Percentiles rank a stretch among this genome's conserved stretches.
These are phyloP conservation scores for Trifolium fragiferum DNA, from an alignment of 306 rosid species.

Conservation along the genomic window DNA sequence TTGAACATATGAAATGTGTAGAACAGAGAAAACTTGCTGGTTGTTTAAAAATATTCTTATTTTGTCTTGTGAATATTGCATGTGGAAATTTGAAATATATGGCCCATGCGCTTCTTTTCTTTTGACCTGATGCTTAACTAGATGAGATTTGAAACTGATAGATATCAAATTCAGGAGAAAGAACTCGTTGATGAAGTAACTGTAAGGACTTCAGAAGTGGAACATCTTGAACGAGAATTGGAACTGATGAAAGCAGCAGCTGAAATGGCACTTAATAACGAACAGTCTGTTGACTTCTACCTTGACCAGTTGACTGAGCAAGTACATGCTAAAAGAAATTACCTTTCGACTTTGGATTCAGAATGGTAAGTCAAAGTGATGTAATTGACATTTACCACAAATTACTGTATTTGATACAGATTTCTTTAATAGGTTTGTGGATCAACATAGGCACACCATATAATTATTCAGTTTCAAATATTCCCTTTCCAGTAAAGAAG, in stretches of 20 bases:
- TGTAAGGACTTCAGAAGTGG: conserved; percentile 52
- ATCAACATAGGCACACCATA: conserved; percentile 4
- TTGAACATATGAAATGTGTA: conserved; percentile 35
- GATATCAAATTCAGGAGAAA: conserved; percentile 55
- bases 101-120: conserved; percentile 19
- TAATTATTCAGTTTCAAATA: conserved; percentile 19
- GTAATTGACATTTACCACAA: conserved; percentile 20
- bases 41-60: conserved; percentile 13
- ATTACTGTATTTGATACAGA: conserved; percentile 6
- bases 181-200: conserved; percentile 45
- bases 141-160: conserved; percentile 43
- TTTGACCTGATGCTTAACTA: conserved; percentile 42
- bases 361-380: conserved; percentile 56
- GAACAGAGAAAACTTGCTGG: conserved; percentile 21
- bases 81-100: conserved; percentile 11
- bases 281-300: conserved; percentile 65
- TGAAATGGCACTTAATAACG: conserved; percentile 56
- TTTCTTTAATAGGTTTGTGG: conserved; percentile 3
- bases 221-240: conserved; percentile 69
- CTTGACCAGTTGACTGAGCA: conserved; percentile 59
- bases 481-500: not conserved
- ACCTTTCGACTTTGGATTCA: conserved; percentile 59
- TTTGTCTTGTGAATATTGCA: not conserved
- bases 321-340: conserved; percentile 50
- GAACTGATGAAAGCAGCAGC: conserved; percentile 60